Evolutionary conservation across 371 early-diverging fungal genomes (phyloP).

Genomic region (Rhizopus sp.): DNA sequence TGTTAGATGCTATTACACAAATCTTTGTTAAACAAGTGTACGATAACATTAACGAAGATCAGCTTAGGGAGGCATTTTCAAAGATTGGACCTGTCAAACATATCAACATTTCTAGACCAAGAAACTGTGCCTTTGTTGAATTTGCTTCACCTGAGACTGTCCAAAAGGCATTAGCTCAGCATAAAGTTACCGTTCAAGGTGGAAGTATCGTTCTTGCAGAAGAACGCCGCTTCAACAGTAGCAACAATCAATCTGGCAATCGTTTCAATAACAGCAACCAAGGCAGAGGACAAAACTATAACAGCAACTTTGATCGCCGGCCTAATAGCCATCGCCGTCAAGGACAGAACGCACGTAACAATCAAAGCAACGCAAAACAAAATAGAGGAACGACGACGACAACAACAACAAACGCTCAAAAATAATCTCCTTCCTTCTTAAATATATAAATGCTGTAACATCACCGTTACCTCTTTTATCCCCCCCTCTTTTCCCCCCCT

Average conservation of each 20-base stretch:
- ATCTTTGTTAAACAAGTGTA: constrained; percentile 44
- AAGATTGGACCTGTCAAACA: constrained; percentile 43
- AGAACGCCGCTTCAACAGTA: constrained; percentile 37
- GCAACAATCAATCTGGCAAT: background rate
- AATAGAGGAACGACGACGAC: background rate
- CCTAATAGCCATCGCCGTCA: constrained; percentile 6
- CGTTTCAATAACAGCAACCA: constrained; percentile 11
- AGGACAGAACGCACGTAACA: background rate
- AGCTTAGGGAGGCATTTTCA: constrained; percentile 36
- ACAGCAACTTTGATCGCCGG: constrained; percentile 2
- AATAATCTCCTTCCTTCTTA: background rate
- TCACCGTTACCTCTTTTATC: background rate
- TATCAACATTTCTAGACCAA: constrained; percentile 18
- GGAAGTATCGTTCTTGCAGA: constrained; percentile 34
- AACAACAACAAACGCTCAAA: background rate
- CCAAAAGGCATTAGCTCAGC: constrained; percentile 46
- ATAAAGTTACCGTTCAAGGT: constrained; percentile 27
- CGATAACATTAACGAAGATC: constrained; percentile 34
- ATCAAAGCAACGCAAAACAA: background rate
- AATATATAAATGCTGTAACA: background rate
- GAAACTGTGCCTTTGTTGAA: constrained; percentile 41
- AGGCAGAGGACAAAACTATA: constrained; percentile 1
- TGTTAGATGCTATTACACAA: constrained; percentile 20
- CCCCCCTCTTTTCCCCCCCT: too few species aligned
- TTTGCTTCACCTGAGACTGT: constrained; percentile 37